Base-by-base conservation (phyloP, 768 basidiomycete species). In the Tricholomella constricta region DNA sequence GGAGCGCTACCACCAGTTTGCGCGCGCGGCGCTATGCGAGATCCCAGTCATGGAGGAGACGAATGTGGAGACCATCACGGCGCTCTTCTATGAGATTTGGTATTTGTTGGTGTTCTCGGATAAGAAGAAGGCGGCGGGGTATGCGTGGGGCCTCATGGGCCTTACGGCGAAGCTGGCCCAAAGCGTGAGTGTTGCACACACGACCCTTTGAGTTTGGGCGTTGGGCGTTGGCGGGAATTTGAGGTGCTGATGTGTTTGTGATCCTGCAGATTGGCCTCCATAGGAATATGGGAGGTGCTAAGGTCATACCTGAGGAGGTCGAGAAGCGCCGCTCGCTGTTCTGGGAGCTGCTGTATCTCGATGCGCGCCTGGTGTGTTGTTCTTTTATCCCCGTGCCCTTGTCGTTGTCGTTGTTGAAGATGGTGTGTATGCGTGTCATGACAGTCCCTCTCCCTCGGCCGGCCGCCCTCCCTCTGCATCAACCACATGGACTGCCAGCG, bases 51-150 rank as follows among this genome's bases (percentile, higher is more conserved):
- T 87, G 80, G 84, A 84, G 58, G 82, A 85, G 51, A 84, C 85
- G 3, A 85, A 81, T 52, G 74, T 85, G 26, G 84, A 86, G 59
- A 83, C 84, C 20, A 78, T 88, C 31, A 69, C 69, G 11, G 72
- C 70, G 12, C 70, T 86, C 61, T 86, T 87, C 59, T 85, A 84
- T 61, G 78, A 79, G 59, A 78, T 78, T 27, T 86, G 85, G 83
- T 88, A 84, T 61, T 72, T 88, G 45, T 68, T 85, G 35, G 82
- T 86, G 51, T 88, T 85, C 65, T 85, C 84, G 19, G 84, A 86
- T 66, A 79, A 83, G 66, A 86, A 83, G 60, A 84, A 84, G 64
- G 84, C 84, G 0, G 77, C 80, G 61, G 81, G 72, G 54, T 81
- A 78, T 67, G 78, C 78, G 4, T 81, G 78, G 79, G 78, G 76